These are phyloP conservation scores for sunflower (Helianthus annuus) DNA, from an alignment of 129 eudicot species.

Conservation along the genomic window HanXRQr2.0-SUNRISE NC_035449.2:126156085-126156584, in stretches of 20 bases:
- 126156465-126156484: slow-evolving; percentile 84
- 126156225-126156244: too few species aligned
- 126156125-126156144: too few species aligned
- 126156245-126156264: neutral
- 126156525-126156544: slow-evolving; percentile 18
- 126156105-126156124: too few species aligned
- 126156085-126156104: too few species aligned
- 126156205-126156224: too few species aligned
- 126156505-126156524: slow-evolving; percentile 53
- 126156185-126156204: too few species aligned
- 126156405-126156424: too few species aligned
- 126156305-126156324: slow-evolving; percentile 89
- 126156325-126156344: slow-evolving; percentile 75
- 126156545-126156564: slow-evolving; percentile 22
- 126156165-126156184: too few species aligned
- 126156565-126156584: slow-evolving; percentile 14
- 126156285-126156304: slow-evolving; percentile 64
- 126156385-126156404: too few species aligned
- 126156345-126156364: slow-evolving; percentile 66
- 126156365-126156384: slow-evolving; percentile 60
- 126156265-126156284: too few species aligned
- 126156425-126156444: slow-evolving; percentile 45
- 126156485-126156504: slow-evolving; percentile 74
- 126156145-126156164: too few species aligned
- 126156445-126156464: slow-evolving; percentile 76